These are phyloP conservation scores for Phlebopus sp. DNA, from an alignment of 1,284 basidiomycete genomes.

Conservation along the genomic window DNA sequence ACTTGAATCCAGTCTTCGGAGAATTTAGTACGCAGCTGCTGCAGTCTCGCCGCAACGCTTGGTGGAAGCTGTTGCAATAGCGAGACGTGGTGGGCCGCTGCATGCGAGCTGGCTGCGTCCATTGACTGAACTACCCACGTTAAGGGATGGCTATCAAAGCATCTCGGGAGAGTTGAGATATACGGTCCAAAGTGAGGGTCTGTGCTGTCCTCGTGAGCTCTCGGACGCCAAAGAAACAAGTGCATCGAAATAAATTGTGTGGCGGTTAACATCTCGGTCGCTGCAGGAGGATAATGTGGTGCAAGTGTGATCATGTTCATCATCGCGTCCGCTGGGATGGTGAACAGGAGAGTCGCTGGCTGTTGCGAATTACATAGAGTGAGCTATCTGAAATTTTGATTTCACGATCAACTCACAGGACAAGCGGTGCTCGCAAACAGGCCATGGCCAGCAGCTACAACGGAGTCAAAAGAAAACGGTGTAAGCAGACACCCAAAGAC, in stretches of 20 bases:
- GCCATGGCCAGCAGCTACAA: constrained; percentile 65
- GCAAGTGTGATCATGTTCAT: constrained; percentile 68
- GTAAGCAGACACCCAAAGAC: constrained; percentile 5
- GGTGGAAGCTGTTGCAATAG: constrained; percentile 50
- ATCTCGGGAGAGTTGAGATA: constrained; percentile 66
- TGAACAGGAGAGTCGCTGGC: constrained; percentile 59
- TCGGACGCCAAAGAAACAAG: constrained; percentile 52
- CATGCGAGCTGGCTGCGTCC: constrained; percentile 3
- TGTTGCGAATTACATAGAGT: constrained; percentile 23
- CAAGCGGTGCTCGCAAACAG: constrained; percentile 55
- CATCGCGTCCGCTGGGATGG: constrained; percentile 65
- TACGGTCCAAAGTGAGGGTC: constrained; percentile 74
- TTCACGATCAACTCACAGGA: constrained; percentile 34
- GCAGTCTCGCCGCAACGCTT: constrained; percentile 46
- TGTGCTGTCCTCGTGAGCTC: constrained; percentile 35
- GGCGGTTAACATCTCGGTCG: constrained; percentile 44
- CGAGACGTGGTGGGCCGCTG: constrained; percentile 13
- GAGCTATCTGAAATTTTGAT: not conserved
- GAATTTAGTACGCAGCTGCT: constrained; percentile 51
- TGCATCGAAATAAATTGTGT: constrained; percentile 62
- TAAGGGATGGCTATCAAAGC: constrained; percentile 74
- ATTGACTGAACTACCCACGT: constrained; percentile 54
- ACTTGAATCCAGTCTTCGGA: constrained; percentile 56
- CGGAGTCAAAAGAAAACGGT: constrained; percentile 2
- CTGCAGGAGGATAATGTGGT: constrained; percentile 44